Conservation (phyloP, 176 grass and related monocot species). For the Musa troglodytarum region DNA sequence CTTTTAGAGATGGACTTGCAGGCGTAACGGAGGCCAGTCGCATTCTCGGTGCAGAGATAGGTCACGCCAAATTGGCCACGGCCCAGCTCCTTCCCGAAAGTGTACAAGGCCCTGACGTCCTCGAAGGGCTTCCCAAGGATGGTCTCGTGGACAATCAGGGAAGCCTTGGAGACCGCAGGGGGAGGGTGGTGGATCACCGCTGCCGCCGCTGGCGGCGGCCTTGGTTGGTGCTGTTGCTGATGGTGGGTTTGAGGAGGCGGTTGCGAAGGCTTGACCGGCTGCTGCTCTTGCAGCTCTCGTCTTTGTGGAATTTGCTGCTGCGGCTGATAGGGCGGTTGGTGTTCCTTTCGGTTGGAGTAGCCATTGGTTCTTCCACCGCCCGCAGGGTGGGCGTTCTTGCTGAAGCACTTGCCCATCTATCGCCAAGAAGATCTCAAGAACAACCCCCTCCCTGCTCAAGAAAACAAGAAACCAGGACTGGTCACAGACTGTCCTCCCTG, state of each 20-base stretch:
- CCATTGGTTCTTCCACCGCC: slow-evolving; percentile 1
- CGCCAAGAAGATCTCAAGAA: not conserved
- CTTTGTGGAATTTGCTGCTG: not conserved
- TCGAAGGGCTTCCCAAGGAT: slow-evolving; percentile 71
- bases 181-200: slow-evolving; percentile 34
- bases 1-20: slow-evolving; percentile 99
- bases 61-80: slow-evolving; percentile 95
- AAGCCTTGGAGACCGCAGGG: slow-evolving; percentile 24
- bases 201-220: slow-evolving; percentile 3
- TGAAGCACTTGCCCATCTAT: slow-evolving; percentile 14
- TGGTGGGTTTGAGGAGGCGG: not conserved
- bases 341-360: not conserved
- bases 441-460: not conserved
- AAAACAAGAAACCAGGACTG: not conserved
- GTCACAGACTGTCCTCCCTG: not conserved
- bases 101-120: slow-evolving; percentile 59
- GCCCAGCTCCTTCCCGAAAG: slow-evolving; percentile 85
- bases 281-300: not conserved
- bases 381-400: not conserved
- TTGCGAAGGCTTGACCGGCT: not conserved
- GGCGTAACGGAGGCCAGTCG: slow-evolving; percentile 57
- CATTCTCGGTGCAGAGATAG: slow-evolving; percentile 84
- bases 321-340: not conserved
- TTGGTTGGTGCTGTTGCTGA: not conserved
- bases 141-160: slow-evolving; percentile 32